These are phyloP conservation scores for Cladobotryum protrusum DNA, from an alignment of 2,329 filamentous ascomycete genomes.

Conservation along the genomic window DNA sequence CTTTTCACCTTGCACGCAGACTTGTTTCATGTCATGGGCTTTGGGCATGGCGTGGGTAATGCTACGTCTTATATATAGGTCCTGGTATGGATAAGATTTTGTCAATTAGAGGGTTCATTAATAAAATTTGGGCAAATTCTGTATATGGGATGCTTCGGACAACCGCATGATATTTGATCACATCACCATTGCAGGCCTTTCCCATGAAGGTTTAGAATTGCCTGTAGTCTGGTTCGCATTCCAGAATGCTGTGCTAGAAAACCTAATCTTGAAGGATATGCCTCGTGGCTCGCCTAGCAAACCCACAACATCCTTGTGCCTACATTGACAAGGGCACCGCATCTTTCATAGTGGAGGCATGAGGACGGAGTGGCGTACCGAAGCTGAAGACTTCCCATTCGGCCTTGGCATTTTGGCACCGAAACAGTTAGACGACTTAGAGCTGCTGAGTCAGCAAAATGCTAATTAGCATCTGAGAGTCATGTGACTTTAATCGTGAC, in stretches of 20 bases:
- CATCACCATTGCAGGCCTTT: no score
- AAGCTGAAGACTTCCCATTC: not conserved
- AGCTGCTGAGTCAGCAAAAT: not conserved
- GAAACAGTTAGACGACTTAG: constrained; percentile 5
- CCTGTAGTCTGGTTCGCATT: no score
- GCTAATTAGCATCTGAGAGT: not conserved
- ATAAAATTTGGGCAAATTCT: no score
- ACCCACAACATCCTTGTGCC: no score
- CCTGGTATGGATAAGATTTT: not conserved
- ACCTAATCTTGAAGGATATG: no score
- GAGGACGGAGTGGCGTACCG: not conserved
- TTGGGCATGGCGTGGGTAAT: not conserved
- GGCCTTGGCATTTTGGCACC: not conserved
- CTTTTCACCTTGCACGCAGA: not conserved
- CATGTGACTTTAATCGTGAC: constrained; percentile 21
- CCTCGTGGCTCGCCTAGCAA: no score
- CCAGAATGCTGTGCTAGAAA: no score
- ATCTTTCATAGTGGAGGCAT: no score
- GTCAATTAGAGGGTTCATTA: not conserved
- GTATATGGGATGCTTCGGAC: no score
- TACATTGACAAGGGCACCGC: no score
- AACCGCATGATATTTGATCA: no score
- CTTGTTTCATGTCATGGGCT: constrained; percentile 1
- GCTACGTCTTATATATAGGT: not conserved
- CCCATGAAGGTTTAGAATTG: no score